A percentile compares a stretch with the other conserved stretches of the same genome.
Evolutionary conservation across 1,284 basidiomycete species (phyloP).

Genomic region (Apiotrichum siamense): DNA sequence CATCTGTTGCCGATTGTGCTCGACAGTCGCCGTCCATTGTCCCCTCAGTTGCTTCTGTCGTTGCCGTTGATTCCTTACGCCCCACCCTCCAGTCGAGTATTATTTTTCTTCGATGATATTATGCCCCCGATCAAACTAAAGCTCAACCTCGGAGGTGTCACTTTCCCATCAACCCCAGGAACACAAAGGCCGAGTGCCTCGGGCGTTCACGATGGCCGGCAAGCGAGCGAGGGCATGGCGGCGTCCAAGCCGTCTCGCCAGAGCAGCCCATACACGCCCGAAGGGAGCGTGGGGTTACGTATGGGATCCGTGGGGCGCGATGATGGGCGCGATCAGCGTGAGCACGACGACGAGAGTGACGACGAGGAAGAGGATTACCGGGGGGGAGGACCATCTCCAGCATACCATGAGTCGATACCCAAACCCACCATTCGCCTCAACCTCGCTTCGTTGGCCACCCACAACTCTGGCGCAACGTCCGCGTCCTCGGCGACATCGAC

Average conservation of each 20-base stretch:
- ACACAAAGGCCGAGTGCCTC: too few species aligned
- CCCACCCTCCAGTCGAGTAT: too few species aligned
- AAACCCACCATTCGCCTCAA: conserved; percentile 1
- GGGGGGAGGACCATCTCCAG: background rate
- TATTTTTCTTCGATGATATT: background rate
- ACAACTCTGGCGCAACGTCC: conserved; percentile 1
- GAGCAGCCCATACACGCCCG: background rate
- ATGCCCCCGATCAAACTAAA: conserved; percentile 39
- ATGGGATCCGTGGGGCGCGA: background rate
- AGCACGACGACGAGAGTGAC: background rate
- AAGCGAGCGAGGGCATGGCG: background rate
- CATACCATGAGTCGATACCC: background rate
- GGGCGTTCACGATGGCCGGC: too few species aligned
- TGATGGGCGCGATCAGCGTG: background rate
- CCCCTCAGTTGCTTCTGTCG: too few species aligned
- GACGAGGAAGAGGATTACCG: too few species aligned
- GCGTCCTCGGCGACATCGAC: conserved; percentile 9
- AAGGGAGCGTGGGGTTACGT: background rate
- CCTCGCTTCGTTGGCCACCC: background rate
- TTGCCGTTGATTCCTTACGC: too few species aligned
- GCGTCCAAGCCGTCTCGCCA: background rate
- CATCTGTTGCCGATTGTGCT: too few species aligned
- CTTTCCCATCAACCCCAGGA: background rate
- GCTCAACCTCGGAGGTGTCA: conserved; percentile 23
- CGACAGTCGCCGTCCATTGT: too few species aligned